A percentile compares a stretch with the other conserved stretches of the same genome.
Conservation (phyloP, 176 grass and related monocot genomes). For the Hsuehochloa calcarea region DNA sequence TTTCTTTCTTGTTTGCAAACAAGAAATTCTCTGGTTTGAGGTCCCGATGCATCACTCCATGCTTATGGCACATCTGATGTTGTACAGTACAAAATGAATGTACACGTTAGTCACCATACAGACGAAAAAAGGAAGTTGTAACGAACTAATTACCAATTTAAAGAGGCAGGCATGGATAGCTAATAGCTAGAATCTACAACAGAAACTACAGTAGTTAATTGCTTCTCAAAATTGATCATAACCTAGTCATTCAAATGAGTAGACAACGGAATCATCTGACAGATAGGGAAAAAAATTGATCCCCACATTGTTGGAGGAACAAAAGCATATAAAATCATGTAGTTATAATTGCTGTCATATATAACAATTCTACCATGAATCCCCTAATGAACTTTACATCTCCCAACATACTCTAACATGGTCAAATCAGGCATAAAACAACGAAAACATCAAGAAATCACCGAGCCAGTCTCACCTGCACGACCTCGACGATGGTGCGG, state of each 20-base stretch:
- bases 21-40: constrained; percentile 95
- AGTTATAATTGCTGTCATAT: not conserved
- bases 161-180: not conserved
- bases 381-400: not conserved
- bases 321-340: not conserved
- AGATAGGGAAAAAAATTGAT: not conserved
- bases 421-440: not conserved
- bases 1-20: constrained; percentile 90
- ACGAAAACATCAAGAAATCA: not conserved
- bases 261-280: not conserved
- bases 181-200: not conserved
- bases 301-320: constrained; percentile 10
- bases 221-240: not conserved
- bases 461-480: constrained; percentile 52
- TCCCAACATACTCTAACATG: not conserved
- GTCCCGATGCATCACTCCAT: constrained; percentile 89
- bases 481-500: constrained; percentile 79
- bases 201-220: constrained; percentile 3
- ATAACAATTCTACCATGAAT: constrained; percentile 22
- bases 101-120: not conserved
- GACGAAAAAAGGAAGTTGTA: not conserved
- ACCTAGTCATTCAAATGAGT: not conserved
- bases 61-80: constrained; percentile 81
- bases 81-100: constrained; percentile 12
- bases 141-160: not conserved